Evolutionary conservation across 2,329 filamentous ascomycete species (phyloP).

Genomic region (Trichocomaceae sp.): DNA sequence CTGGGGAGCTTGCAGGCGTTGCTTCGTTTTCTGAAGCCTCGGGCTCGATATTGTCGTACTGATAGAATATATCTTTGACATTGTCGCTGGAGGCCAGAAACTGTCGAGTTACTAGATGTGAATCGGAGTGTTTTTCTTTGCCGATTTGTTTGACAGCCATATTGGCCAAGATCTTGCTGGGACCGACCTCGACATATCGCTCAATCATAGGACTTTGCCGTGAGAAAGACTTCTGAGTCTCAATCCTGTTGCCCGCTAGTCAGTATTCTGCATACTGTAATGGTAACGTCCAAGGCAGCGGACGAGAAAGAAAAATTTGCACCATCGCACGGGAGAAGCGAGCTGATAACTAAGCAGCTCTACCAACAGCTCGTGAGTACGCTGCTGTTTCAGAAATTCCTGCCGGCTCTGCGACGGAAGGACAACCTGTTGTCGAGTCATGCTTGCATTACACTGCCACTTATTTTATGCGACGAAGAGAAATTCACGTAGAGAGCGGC

Average conservation of each 20-base stretch:
- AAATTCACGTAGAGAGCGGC: background rate
- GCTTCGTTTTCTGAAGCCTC: constrained; percentile 1
- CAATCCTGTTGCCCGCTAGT: constrained; percentile 23
- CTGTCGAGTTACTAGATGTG: constrained; percentile 18
- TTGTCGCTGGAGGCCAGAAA: constrained; percentile 21
- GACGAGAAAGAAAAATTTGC: background rate
- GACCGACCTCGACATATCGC: constrained; percentile 36
- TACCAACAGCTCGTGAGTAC: background rate
- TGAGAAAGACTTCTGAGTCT: constrained; percentile 34
- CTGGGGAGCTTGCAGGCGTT: background rate
- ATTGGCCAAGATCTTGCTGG: constrained; percentile 29
- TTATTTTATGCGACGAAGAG: background rate
- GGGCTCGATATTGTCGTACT: constrained; percentile 10
- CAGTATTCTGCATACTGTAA: background rate
- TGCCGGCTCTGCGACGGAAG: background rate
- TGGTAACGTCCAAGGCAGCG: background rate
- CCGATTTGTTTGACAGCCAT: constrained; percentile 34
- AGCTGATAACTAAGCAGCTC: constrained; percentile 3
- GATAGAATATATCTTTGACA: constrained; percentile 21
- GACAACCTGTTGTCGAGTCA: background rate
- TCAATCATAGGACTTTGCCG: constrained; percentile 19
- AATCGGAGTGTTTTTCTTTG: constrained; percentile 18
- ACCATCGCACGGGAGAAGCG: constrained; percentile 3
- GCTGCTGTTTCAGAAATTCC: background rate
- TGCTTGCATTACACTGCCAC: background rate